Conservation (phyloP, 2,329 filamentous ascomycete species). For the Simplicillium sp. region DNA sequence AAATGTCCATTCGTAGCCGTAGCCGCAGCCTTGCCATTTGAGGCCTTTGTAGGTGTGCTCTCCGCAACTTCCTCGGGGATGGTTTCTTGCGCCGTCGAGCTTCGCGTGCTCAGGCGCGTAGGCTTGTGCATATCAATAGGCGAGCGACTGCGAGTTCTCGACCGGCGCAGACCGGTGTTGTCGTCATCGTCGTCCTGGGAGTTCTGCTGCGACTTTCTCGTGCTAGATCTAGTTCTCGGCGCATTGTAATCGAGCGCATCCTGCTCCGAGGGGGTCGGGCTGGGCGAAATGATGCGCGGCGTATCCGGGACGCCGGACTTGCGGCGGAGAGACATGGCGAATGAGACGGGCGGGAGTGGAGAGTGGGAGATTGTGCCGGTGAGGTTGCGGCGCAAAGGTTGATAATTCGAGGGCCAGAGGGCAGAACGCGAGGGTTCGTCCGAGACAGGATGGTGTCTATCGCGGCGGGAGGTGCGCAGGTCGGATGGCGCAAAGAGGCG, state of each 20-base stretch:
- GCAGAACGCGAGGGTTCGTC: slow-evolving; percentile 12
- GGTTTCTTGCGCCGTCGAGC: slow-evolving; percentile 23
- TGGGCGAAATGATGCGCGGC: slow-evolving; percentile 83
- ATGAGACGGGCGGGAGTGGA: slow-evolving; percentile 50
- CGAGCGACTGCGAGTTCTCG: slow-evolving; percentile 63
- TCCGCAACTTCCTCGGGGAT: slow-evolving; percentile 13
- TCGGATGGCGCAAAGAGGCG: no score
- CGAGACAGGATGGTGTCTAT: slow-evolving; percentile 35
- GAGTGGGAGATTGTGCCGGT: slow-evolving; percentile 47
- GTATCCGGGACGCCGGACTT: slow-evolving; percentile 59
- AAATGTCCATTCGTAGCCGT: slow-evolving; percentile 52
- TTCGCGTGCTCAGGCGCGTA: slow-evolving; percentile 38
- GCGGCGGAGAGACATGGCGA: slow-evolving; percentile 41
- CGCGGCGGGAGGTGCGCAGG: slow-evolving; percentile 34
- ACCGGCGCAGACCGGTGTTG: slow-evolving; percentile 41
- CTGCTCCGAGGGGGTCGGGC: slow-evolving; percentile 48
- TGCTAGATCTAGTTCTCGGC: slow-evolving; percentile 68
- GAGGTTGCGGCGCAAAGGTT: slow-evolving; percentile 38
- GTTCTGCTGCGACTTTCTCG: slow-evolving; percentile 47
- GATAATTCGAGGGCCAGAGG: slow-evolving; percentile 37
- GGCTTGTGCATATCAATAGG: slow-evolving; percentile 46
- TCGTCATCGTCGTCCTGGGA: slow-evolving; percentile 40
- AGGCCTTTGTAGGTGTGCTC: slow-evolving; percentile 14
- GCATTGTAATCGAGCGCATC: slow-evolving; percentile 46
- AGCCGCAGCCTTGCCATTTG: slow-evolving; percentile 23